Percentiles rank a stretch among this genome's conserved stretches.
These are phyloP conservation scores for Ambrosia artemisiifolia DNA, from an alignment of 129 eudicot genomes.

Conservation along the genomic window DNA sequence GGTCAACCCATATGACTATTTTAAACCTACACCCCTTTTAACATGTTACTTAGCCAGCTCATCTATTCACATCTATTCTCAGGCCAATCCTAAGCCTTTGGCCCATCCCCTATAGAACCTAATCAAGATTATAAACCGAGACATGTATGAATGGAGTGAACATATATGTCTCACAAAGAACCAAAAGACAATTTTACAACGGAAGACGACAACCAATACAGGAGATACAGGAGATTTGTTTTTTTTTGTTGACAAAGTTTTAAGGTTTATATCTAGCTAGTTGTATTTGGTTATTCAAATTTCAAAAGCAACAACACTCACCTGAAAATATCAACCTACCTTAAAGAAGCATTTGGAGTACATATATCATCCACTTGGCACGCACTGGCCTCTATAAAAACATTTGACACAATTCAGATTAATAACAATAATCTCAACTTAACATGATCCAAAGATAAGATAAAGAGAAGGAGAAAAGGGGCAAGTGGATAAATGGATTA, in stretches of 20 bases:
- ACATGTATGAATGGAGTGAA: neutral
- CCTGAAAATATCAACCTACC: conserved; percentile 89
- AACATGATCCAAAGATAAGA: conserved; percentile 16
- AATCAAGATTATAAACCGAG: neutral
- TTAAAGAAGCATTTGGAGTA: conserved; percentile 80
- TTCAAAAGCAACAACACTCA: conserved; percentile 68
- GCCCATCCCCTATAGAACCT: neutral
- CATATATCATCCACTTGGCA: conserved; percentile 79
- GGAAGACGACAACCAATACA: neutral
- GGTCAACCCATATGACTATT: neutral
- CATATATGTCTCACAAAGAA: neutral
- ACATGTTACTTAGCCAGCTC: neutral
- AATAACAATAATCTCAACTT: conserved; percentile 40
- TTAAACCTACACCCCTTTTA: no score
- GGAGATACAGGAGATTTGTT: neutral
- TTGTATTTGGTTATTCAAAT: conserved; percentile 22
- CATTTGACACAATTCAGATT: conserved; percentile 56
- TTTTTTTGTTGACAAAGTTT: neutral
- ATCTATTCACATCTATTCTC: neutral
- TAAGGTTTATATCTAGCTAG: conserved; percentile 5
- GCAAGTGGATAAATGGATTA: conserved; percentile 20
- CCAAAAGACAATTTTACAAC: conserved; percentile 6
- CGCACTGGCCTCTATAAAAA: conserved; percentile 72
- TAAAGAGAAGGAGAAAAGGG: conserved; percentile 41
- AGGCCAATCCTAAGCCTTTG: neutral